phyloP scores from a whole-genome alignment of 2,329 filamentous ascomycete genomes.

The Colletotrichum camelliae region DNA sequence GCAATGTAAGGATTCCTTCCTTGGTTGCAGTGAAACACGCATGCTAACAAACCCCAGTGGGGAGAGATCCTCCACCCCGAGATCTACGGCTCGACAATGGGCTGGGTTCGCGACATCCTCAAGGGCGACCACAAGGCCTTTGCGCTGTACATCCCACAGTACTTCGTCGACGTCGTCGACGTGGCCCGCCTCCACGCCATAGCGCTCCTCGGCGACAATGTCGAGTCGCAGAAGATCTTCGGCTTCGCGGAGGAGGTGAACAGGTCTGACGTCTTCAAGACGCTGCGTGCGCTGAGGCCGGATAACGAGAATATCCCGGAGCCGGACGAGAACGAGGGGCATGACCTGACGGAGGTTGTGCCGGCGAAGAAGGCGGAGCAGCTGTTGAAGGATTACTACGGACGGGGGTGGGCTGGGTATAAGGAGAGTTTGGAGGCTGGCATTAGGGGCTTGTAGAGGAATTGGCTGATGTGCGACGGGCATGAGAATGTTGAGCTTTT shows the following conservation, averaged over 20 bases:
- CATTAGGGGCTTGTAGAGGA: conserved; percentile 13
- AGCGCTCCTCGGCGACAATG: conserved; percentile 49
- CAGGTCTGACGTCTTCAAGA: conserved; percentile 7
- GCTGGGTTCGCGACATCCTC: neutral
- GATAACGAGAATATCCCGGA: conserved; percentile 18
- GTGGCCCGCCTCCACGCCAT: conserved; percentile 57
- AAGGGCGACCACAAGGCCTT: neutral
- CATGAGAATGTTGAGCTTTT: neutral
- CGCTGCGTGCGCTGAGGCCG: conserved; percentile 1
- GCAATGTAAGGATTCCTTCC: conserved; percentile 21
- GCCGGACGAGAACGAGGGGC: neutral
- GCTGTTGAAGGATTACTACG: conserved; percentile 14
- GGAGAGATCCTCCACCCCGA: conserved; percentile 21
- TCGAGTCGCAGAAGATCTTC: conserved; percentile 57
- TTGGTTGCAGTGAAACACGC: neutral
- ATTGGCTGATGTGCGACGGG: fast-evolving
- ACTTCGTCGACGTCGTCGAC: conserved; percentile 54
- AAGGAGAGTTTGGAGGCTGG: conserved; percentile 15
- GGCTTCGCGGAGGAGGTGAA: conserved; percentile 45
- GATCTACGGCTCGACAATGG: conserved; percentile 22
- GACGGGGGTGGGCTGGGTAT: conserved; percentile 5
- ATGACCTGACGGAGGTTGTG: conserved; percentile 11
- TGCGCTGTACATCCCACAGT: conserved; percentile 24
- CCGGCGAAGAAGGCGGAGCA: conserved; percentile 12
- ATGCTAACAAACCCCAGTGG: neutral